Evolutionary conservation across 371 early-diverging fungal genomes (phyloP), one percentile per base, ranked within the genome.

Genomic region (Mucor mucedo): DNA sequence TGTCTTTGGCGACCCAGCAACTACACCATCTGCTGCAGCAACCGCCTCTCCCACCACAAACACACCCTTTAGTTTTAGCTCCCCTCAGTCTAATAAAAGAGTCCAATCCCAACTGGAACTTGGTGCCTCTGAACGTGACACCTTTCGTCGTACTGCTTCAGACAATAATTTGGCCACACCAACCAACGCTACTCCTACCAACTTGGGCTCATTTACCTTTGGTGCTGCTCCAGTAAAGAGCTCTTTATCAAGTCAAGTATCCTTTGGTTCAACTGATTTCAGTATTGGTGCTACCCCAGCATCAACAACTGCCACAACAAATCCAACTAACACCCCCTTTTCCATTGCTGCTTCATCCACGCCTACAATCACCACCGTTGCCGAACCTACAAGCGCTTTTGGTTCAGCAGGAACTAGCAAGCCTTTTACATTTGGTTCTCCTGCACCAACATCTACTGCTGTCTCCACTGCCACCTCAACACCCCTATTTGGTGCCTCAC

Each of bases 11-110:
- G 47, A 45, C 2, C n/a, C 64, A 33, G 4, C 50, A 28, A 30
- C 52, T 42, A 39, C 39, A 27, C 6, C 53, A 38, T 21, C 21
- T 21, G 21, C 1, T 21, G 6, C 52, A 32, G 14, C 53, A 30
- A 21, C 30, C 55, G 28, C 29, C 39, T 27, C 6, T 16, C n/a
- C 8, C 30, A 11, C 35, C 28, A 5, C 11, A 10, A 28, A 4
- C 42, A 47, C 4, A 41, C 52, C 64, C 5, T 64, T 64, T 41
- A 57, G 21, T 14, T 64, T 64, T 28, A 39, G 10, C 45, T 16
- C 64, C 33, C 32, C 57, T 14, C 5, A 21, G 30, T 52, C 30
- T 21, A 30, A 30, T 30, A 50, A 50, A 30, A 50, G 50, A 50
- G 29, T 16, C 10, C 50, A 29, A 4, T 50, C 50, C 10, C 30